Evolutionary conservation across 306 rosid genomes (phyloP), one percentile per base, ranked within the genome.

Genomic region (Canavalia gladiata): DNA sequence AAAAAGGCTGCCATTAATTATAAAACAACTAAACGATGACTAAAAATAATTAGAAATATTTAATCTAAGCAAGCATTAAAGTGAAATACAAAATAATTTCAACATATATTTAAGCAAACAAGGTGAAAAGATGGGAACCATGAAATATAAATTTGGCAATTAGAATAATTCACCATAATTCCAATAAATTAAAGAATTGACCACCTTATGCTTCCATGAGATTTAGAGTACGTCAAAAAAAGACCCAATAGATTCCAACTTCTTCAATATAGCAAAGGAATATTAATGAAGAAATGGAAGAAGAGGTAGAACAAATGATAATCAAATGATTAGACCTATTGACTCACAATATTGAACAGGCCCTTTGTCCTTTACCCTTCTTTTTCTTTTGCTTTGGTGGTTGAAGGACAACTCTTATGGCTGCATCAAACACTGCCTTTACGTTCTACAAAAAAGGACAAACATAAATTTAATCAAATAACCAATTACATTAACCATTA

Each of bases 381-480:
- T 93, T 95, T 83, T 95, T 95, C 99, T 95, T 95, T 90, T 86
- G 89, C 89, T 95, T 95, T 0, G 99, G 99, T 47, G 99, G 99
- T 92, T 95, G 99, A 89, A 95, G 99, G 74, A 95, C 99, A 87
- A 95, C 99, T 90, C 89, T 88, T 78, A 95, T 95, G 67, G 99
- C 98, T 37, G 95, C 92, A 87, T 95, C 99, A 30, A 95, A 93
- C 58, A 95, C 99, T 31, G 80, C 96, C 85, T 95, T 95, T 90
- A 95, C 99, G 12, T 95, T 93, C 99, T 95, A 87, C 84, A 75
- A 67, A 75, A 51, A 74, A 35, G 68, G 42, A 25, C 74, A 84
- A 39, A 81, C 71, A 35, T 65, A 43, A 43, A 68, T 79, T 54
- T 75, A 59, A 18, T 18, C 25, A 8, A 76, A 75, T 46, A n/a